Conservation (phyloP, 164 flowering plant species). For the Piper longum region DNA sequence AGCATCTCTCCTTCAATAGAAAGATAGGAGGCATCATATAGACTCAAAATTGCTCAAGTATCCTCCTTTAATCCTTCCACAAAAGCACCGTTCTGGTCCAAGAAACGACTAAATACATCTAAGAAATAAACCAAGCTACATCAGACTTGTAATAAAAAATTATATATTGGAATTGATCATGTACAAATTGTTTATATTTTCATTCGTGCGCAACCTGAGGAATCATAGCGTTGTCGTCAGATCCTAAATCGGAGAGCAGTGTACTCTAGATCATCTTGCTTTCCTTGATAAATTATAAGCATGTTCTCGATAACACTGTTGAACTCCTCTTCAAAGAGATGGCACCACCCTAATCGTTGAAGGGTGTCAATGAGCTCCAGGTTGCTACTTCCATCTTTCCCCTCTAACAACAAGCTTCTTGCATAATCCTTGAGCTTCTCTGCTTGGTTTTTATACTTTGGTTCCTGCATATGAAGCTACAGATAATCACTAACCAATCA, state of each 20-base stretch:
- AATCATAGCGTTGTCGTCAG: background rate
- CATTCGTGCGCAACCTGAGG: slow-evolving; percentile 8
- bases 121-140: background rate
- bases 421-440: no score
- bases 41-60: slow-evolving; percentile 21
- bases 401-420: no score
- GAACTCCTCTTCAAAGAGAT: background rate
- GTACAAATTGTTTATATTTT: no score
- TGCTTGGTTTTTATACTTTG: no score
- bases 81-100: slow-evolving; percentile 18
- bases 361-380: no score
- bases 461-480: no score
- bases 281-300: background rate
- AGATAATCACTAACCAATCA: no score
- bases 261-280: no score
- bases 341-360: no score
- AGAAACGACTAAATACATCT: slow-evolving; percentile 19
- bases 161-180: background rate
- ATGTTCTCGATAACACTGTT: background rate
- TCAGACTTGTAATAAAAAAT: background rate
- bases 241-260: no score
- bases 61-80: slow-evolving; percentile 3
- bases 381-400: no score
- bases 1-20: slow-evolving; percentile 17
- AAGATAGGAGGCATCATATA: slow-evolving; percentile 28